Evolutionary conservation across 768 basidiomycete genomes (phyloP), one percentile per base, ranked within the genome.

Genomic region (Boletus rubescentipes): DNA sequence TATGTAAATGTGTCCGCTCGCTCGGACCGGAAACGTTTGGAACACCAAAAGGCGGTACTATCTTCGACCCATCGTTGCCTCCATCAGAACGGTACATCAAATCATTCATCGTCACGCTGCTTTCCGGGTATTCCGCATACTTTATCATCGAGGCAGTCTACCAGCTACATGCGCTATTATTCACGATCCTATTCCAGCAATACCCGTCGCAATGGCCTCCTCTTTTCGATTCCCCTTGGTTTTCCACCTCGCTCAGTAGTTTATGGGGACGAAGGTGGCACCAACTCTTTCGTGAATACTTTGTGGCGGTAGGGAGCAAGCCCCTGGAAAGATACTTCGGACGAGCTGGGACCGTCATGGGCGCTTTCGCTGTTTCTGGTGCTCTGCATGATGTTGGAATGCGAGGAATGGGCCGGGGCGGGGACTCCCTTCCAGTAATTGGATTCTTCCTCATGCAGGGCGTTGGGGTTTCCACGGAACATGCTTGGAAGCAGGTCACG

Each of bases 191-290:
- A 29, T 75, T 86, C 42, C 61, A 64, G 23, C 83, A 86, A 63
- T 57, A 72, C 42, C 77, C 78, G 0, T 71, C 69, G 0, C 74
- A 81, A 46, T 88, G 85, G 85, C 87, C 87, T 0, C 86, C 84
- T 2, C 54, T 83, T 21, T 86, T 87, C 65, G 71, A 80, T 49
- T 46, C 69, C 7, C 87, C 87, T 4, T 88, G 80, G 79, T 38
- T 64, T 10, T 65, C 82, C 0, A 81, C 80, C 4, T 87, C 85
- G 5, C 67, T 89, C n/a, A 66, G 72, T 35, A 77, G 83, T 21
- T 81, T 85, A 52, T 89, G 87, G 88, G 73, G 77, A 4, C 65
- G 56, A 51, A 70, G 78, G n/a, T 89, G 88, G 87, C 87, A 89
- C 59, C 86, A 87, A 60, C 54, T 82, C 6, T 85, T 87, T 61